A percentile compares a stretch with the other conserved stretches of the same genome.
Evolutionary conservation across 495 filamentous ascomycete species (phyloP).

Genomic region (Entonaema liquescens): DNA sequence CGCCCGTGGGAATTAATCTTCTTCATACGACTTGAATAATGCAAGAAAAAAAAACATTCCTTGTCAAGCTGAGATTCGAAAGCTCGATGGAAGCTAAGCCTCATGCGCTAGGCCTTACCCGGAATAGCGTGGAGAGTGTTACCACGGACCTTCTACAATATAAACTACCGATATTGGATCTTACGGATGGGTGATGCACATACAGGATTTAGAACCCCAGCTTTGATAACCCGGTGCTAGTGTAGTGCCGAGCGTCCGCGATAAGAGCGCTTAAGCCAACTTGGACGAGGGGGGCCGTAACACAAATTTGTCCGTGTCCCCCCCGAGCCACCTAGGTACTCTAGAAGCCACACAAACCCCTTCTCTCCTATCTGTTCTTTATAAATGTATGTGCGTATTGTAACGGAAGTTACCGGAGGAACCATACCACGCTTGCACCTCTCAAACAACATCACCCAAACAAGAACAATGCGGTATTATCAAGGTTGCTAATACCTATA

Average conservation of each 20-base stretch:
- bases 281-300: too few relatives aligned
- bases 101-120: constrained; percentile 15
- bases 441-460: neutral
- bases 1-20: constrained; percentile 16
- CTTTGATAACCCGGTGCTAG: constrained; percentile 10
- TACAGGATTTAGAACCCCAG: neutral
- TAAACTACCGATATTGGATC: constrained; percentile 24
- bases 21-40: neutral
- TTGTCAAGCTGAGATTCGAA: constrained; percentile 36
- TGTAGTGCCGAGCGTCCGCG: constrained; percentile 27
- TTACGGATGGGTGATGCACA: neutral
- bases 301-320: neutral
- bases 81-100: constrained; percentile 31
- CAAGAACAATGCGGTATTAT: neutral
- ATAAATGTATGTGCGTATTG: too few relatives aligned
- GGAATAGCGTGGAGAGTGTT: neutral
- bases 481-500: neutral
- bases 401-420: neutral
- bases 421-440: neutral
- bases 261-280: too few relatives aligned
- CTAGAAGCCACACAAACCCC: too few relatives aligned
- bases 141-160: constrained; percentile 11
- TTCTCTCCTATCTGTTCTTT: too few relatives aligned
- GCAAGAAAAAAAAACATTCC: neutral
- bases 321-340: too few relatives aligned